These are phyloP conservation scores for Pyrenopolyporus hunteri DNA, from an alignment of 495 filamentous ascomycete species.

Conservation along the genomic window DNA sequence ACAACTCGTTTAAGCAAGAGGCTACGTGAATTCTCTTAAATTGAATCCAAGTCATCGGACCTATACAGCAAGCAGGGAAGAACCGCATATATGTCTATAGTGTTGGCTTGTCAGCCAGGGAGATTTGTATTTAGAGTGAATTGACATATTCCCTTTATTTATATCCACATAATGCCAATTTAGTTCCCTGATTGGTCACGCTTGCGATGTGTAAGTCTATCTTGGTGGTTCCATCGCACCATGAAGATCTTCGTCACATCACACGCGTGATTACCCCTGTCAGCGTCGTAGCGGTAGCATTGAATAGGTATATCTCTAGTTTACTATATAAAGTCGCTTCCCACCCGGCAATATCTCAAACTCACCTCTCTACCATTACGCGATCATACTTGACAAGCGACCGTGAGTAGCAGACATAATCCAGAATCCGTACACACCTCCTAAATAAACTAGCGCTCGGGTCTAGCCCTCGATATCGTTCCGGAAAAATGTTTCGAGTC, in stretches of 20 bases:
- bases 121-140: no score
- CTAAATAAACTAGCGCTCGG: not conserved
- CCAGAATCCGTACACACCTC: not conserved
- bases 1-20: no score
- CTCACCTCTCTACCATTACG: not conserved
- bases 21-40: no score
- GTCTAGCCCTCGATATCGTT: not conserved
- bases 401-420: not conserved
- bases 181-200: conserved; percentile 16
- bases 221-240: conserved; percentile 21
- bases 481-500: conserved; percentile 8
- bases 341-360: not conserved
- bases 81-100: no score
- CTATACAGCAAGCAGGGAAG: no score
- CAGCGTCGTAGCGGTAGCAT: not conserved
- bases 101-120: no score
- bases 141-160: conserved; percentile 12
- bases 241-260: conserved; percentile 28
- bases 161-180: not conserved
- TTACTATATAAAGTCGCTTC: not conserved
- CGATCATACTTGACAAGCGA: not conserved
- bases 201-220: conserved; percentile 28
- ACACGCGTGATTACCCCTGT: conserved; percentile 16
- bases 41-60: no score
- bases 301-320: conserved; percentile 6